phyloP scores from a whole-genome alignment of 1,139 yeast species.

The Barnettozyma hawaiiensis region DNA sequence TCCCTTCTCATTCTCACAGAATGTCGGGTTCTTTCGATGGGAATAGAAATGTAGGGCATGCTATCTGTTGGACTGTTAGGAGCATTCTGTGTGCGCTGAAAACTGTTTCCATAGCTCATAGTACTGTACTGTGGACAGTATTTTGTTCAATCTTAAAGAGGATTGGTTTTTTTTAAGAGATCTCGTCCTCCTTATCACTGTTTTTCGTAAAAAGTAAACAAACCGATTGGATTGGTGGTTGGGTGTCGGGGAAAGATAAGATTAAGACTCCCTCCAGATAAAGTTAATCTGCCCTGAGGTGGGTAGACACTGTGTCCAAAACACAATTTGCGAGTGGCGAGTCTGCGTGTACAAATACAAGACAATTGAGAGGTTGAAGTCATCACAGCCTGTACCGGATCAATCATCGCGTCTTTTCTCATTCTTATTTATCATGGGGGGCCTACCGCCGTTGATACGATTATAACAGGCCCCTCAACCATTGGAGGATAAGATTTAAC shows the following conservation, averaged over 20 bases:
- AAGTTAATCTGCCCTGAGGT: too few species aligned
- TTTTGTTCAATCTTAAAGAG: background rate
- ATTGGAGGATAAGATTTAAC: constrained; percentile 16
- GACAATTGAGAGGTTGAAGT: too few species aligned
- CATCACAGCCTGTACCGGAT: background rate
- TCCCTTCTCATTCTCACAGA: constrained; percentile 22
- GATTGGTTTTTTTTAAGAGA: too few species aligned
- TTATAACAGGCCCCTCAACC: too few species aligned
- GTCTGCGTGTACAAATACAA: too few species aligned
- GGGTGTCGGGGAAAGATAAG: background rate
- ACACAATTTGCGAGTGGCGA: too few species aligned
- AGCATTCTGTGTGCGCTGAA: constrained; percentile 4
- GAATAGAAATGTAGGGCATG: constrained; percentile 19
- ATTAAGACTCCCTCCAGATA: too few species aligned
- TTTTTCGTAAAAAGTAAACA: background rate
- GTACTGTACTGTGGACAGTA: background rate
- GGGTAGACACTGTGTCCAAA: too few species aligned
- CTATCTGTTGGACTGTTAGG: constrained; percentile 1
- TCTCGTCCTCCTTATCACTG: background rate
- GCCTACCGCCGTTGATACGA: too few species aligned
- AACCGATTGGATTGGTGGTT: background rate
- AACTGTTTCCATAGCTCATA: constrained; percentile 1
- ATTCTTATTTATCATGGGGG: too few species aligned
- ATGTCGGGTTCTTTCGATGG: constrained; percentile 23
- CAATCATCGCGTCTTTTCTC: background rate